phyloP scores from a whole-genome alignment of 2,329 filamentous ascomycete genomes.

The Scopulariopsis brevicaulis region DNA sequence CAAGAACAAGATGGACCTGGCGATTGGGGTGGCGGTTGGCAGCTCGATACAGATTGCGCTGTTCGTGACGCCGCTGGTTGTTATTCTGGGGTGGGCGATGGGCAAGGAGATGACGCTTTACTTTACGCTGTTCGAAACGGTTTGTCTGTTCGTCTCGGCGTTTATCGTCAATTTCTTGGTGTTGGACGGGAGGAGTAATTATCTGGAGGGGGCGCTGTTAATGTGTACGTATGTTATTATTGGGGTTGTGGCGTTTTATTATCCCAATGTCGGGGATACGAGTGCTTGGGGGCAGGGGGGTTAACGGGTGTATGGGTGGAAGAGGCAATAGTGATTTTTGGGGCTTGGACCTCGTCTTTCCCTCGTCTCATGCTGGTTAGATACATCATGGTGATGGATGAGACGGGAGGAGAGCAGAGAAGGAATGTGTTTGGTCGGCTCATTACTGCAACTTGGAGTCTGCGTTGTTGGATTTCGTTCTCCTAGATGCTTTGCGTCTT shows the following conservation, averaged over 20 bases:
- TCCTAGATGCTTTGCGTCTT: too few species aligned
- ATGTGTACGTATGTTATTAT: constrained; percentile 60
- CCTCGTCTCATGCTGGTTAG: too few species aligned
- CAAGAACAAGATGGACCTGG: constrained; percentile 68
- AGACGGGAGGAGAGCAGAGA: too few species aligned
- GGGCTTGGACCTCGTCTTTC: too few species aligned
- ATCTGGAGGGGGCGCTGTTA: constrained; percentile 65
- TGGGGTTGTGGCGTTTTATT: constrained; percentile 54
- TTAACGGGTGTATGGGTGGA: not conserved
- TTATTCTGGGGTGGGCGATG: constrained; percentile 62
- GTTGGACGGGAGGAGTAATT: constrained; percentile 75
- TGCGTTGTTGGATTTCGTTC: too few species aligned
- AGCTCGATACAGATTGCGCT: constrained; percentile 63
- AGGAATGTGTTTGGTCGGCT: too few species aligned
- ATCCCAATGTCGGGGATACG: constrained; percentile 38
- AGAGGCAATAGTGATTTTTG: too few species aligned
- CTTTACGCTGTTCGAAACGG: constrained; percentile 73
- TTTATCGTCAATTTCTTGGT: constrained; percentile 85
- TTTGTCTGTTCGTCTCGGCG: constrained; percentile 72
- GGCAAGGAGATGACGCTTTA: constrained; percentile 64
- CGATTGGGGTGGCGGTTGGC: constrained; percentile 61
- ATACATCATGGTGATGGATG: too few species aligned
- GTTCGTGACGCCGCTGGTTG: constrained; percentile 58
- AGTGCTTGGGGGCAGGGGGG: constrained; percentile 22
- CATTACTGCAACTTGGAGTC: too few species aligned